Evolutionary conservation across 306 rosid species (phyloP).

Genomic region (Sicyos edulis): DNA sequence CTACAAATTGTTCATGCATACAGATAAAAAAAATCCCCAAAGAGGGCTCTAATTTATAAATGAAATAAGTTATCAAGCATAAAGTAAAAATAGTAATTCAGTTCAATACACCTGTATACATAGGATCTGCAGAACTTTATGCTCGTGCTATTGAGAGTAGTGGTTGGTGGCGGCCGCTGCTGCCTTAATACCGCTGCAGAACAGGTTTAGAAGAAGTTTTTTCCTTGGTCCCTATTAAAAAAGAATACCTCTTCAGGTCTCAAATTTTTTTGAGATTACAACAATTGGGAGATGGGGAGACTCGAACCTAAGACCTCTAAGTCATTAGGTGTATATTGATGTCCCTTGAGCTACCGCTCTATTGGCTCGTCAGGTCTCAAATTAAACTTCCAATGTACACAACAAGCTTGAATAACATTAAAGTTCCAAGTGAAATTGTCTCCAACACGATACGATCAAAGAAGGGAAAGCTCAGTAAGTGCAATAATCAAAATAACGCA

Average conservation of each 20-base stretch:
- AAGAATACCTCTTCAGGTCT: conserved; percentile 10
- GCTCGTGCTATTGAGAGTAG: conserved; percentile 12
- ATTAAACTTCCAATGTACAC: no score
- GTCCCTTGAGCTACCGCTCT: no score
- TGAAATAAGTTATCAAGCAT: no score
- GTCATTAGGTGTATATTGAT: no score
- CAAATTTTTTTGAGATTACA: no score
- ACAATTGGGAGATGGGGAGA: no score
- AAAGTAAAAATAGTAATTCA: no score
- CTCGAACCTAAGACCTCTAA: no score
- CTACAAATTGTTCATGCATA: conserved; percentile 10
- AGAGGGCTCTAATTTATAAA: background rate
- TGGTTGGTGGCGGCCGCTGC: conserved; percentile 28
- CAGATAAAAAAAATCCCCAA: background rate
- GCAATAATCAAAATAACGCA: background rate
- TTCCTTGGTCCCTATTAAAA: conserved; percentile 61
- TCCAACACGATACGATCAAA: no score
- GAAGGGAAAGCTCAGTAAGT: background rate
- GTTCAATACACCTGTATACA: conserved; percentile 1
- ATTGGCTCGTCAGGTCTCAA: no score
- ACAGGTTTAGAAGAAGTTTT: conserved; percentile 47
- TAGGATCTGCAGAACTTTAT: background rate
- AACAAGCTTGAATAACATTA: no score
- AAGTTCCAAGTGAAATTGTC: no score
- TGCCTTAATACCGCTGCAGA: conserved; percentile 26